Conservation (phyloP, 1,139 yeast genomes). For the Yamadazyma aaseri region DNA sequence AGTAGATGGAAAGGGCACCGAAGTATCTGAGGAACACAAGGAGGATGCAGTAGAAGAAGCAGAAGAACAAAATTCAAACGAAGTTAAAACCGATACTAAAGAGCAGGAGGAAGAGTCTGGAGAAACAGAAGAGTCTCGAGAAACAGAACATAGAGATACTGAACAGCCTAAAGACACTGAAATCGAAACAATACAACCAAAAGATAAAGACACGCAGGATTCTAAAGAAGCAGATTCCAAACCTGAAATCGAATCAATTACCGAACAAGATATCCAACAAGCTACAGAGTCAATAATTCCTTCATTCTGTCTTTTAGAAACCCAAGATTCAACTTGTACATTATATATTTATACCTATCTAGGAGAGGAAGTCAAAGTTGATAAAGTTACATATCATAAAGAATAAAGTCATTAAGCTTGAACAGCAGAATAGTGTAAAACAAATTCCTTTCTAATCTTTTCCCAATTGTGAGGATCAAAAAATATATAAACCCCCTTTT, state of each 20-base stretch:
- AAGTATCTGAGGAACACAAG: constrained; percentile 35
- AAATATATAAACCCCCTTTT: constrained; percentile 92
- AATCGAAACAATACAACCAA: constrained; percentile 10
- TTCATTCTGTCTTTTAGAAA: constrained; percentile 83
- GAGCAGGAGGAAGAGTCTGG: constrained; percentile 10
- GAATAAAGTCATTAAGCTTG: constrained; percentile 43
- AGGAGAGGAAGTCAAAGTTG: constrained; percentile 86
- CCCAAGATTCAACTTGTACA: constrained; percentile 74
- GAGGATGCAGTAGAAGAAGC: constrained; percentile 40
- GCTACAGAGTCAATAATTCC: constrained; percentile 45
- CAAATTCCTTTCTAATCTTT: constrained; percentile 81
- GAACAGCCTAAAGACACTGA: background rate
- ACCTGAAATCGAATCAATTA: constrained; percentile 15
- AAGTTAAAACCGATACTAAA: background rate
- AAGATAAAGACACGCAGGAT: constrained; percentile 10
- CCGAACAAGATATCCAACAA: constrained; percentile 13
- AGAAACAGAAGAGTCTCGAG: constrained; percentile 9
- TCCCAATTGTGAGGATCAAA: constrained; percentile 98
- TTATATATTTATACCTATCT: constrained; percentile 81
- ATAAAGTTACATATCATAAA: constrained; percentile 79
- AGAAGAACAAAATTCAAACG: background rate
- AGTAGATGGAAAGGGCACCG: constrained; percentile 12
- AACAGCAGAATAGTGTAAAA: constrained; percentile 60
- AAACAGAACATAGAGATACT: background rate
- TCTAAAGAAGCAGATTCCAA: constrained; percentile 1